These are phyloP conservation scores for Fragilaria radians DNA, from an alignment of 108 stramenopile genomes.

Conservation along the genomic window DNA sequence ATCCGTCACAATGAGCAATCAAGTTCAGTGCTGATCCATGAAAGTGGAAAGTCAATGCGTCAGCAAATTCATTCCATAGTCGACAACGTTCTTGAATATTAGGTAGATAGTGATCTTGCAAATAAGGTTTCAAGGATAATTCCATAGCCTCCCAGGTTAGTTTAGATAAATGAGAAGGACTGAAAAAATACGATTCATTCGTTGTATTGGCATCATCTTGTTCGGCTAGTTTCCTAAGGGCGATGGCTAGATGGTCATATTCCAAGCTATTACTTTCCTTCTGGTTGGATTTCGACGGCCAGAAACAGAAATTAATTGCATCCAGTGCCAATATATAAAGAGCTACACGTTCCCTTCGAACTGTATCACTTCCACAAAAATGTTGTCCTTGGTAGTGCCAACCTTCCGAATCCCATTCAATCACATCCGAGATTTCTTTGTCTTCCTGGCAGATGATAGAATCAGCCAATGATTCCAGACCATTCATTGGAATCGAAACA, in stretches of 20 bases:
- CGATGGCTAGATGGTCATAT: conserved; percentile 82
- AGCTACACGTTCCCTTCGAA: conserved; percentile 60
- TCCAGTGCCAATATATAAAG: conserved; percentile 84
- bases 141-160: conserved; percentile 42
- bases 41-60: conserved; percentile 37
- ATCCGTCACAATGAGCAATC: conserved; percentile 42
- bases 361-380: conserved; percentile 17
- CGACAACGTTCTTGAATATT: conserved; percentile 48
- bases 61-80: conserved; percentile 72
- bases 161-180: conserved; percentile 40
- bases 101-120: conserved; percentile 36
- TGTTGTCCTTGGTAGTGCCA: conserved; percentile 73
- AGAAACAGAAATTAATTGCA: conserved; percentile 95
- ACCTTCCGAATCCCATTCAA: conserved; percentile 81
- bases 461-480: neutral
- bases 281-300: conserved; percentile 42
- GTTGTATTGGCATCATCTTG: conserved; percentile 36
- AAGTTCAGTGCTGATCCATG: conserved; percentile 52
- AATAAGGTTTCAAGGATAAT: conserved; percentile 29
- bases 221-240: conserved; percentile 66
- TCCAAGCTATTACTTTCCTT: conserved; percentile 49
- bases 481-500: neutral
- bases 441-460: neutral
- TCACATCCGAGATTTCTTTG: too few relatives aligned
- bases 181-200: conserved; percentile 42